phyloP scores from a whole-genome alignment of 2,329 filamentous ascomycete genomes.

The Alternaria novae-zelandiae region DNA sequence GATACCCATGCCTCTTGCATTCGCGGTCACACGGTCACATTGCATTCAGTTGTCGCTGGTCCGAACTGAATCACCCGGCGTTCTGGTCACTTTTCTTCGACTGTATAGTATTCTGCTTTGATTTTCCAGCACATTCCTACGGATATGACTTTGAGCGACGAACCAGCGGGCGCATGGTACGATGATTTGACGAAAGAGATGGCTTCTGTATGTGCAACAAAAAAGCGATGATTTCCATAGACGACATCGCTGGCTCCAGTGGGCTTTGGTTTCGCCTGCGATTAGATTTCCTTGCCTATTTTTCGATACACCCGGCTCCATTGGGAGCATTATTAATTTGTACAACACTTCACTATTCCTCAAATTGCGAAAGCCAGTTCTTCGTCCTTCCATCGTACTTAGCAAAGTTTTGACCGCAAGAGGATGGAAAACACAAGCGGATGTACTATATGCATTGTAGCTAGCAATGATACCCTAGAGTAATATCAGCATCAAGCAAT shows the following conservation, averaged over 20 bases:
- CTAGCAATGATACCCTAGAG: not conserved
- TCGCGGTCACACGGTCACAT: conserved; percentile 2
- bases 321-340: conserved; percentile 13
- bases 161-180: conserved; percentile 13
- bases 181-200: conserved; percentile 18
- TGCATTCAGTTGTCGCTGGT: conserved; percentile 20
- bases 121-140: not conserved
- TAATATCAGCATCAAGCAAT: not conserved
- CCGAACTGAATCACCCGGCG: conserved; percentile 9
- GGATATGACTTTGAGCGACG: conserved; percentile 12
- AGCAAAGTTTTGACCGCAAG: not conserved
- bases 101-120: conserved; percentile 11
- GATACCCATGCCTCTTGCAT: conserved; percentile 2
- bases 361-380: not conserved
- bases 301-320: conserved; percentile 2
- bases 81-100: not conserved
- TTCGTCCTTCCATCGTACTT: not conserved
- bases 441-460: not conserved
- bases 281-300: conserved; percentile 8
- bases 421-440: not conserved
- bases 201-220: conserved; percentile 13
- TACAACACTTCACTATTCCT: conserved; percentile 5
- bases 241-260: not conserved
- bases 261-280: conserved; percentile 1
- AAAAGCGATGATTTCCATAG: conserved; percentile 16